Evolutionary conservation across 2,329 filamentous ascomycete genomes (phyloP).

Genomic region (Aspergillus piperis): DNA sequence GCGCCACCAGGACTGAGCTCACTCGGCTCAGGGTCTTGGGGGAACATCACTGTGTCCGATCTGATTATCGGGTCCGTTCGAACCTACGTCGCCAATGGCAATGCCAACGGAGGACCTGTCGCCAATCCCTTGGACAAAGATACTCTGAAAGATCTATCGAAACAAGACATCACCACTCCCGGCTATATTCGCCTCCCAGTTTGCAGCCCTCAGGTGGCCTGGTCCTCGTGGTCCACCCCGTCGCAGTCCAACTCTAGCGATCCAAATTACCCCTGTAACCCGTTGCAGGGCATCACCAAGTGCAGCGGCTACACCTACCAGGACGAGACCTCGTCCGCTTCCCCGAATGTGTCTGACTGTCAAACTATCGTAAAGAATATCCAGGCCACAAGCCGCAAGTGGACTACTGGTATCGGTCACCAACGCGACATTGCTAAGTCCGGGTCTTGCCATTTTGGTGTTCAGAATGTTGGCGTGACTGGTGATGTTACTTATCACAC

Average conservation of each 20-base stretch:
- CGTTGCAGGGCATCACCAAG: slow-evolving; percentile 1
- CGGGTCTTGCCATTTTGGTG: neutral
- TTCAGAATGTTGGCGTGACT: neutral
- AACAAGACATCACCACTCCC: neutral
- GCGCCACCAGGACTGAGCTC: neutral
- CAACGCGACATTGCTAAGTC: neutral
- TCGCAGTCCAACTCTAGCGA: slow-evolving; percentile 2
- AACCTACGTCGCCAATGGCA: neutral
- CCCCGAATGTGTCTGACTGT: neutral
- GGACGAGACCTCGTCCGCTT: neutral
- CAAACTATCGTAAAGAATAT: neutral
- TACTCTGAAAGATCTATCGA: neutral
- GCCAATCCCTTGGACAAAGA: neutral
- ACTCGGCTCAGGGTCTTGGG: neutral
- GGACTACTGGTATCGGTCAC: neutral
- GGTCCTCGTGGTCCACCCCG: neutral
- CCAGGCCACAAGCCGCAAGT: neutral
- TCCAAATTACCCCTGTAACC: neutral
- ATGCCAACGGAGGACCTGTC: neutral
- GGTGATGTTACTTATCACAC: neutral
- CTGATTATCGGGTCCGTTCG: neutral
- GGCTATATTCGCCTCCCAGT: neutral
- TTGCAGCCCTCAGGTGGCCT: neutral
- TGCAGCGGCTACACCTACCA: neutral
- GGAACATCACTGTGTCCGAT: neutral